Conservation (phyloP, 2,329 filamentous ascomycete species). For the Incumbomyces delicatus region DNA sequence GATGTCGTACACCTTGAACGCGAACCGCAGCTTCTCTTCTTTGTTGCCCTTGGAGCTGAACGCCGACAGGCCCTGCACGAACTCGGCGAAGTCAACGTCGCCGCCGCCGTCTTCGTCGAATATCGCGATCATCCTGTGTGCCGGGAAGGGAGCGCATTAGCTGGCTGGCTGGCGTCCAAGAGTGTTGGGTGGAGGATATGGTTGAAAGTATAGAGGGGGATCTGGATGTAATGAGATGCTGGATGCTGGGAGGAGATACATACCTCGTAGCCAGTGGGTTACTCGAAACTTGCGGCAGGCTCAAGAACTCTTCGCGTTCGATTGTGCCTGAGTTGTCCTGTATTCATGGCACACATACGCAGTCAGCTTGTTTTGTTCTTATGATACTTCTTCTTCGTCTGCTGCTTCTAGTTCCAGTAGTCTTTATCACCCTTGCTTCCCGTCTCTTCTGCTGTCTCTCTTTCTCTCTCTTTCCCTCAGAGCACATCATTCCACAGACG, state of each 20-base stretch:
- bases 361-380: too few species aligned
- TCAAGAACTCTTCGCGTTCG: constrained; percentile 96
- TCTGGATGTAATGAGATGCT: neutral
- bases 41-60: constrained; percentile 99
- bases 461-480: neutral
- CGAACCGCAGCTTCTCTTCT: constrained; percentile 94
- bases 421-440: neutral
- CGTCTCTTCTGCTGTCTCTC: neutral
- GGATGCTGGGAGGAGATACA: constrained; percentile 12
- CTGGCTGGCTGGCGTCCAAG: neutral
- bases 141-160: neutral
- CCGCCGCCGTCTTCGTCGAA: constrained; percentile 98
- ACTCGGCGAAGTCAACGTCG: constrained; percentile 97
- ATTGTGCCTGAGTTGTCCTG: constrained; percentile 97
- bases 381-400: too few species aligned
- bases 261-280: constrained; percentile 94
- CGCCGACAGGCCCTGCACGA: constrained; percentile 86
- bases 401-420: too few species aligned
- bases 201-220: neutral
- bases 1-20: constrained; percentile 99
- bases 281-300: constrained; percentile 90
- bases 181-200: too few species aligned
- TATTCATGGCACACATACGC: neutral
- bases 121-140: constrained; percentile 84
- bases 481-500: neutral